Conservation (phyloP, 306 rosid genomes). For the Albizia julibrissin region DNA sequence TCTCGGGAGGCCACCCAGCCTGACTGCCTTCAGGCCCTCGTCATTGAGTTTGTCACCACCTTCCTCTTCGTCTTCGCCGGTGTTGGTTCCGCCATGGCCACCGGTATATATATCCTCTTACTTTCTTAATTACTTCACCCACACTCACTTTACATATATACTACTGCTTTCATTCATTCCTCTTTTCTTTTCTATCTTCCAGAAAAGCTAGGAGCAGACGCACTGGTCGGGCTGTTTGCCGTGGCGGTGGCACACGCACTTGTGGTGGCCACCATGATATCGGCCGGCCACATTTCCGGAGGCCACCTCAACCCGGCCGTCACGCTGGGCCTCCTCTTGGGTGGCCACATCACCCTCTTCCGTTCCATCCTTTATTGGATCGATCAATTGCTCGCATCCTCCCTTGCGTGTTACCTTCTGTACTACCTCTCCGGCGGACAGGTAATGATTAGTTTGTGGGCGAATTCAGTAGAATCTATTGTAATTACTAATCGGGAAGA, state of each 20-base stretch:
- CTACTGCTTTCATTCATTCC: background rate
- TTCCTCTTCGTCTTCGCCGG: slow-evolving; percentile 86
- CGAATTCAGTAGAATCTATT: background rate
- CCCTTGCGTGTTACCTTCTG: slow-evolving; percentile 61
- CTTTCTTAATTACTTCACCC: background rate
- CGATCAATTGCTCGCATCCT: slow-evolving; percentile 68
- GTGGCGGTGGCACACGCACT: slow-evolving; percentile 82
- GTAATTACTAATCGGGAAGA: background rate
- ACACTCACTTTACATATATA: background rate
- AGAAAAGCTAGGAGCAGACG: slow-evolving; percentile 63
- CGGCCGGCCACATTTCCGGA: slow-evolving; percentile 90
- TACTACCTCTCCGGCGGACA: slow-evolving; percentile 72
- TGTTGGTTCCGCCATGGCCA: slow-evolving; percentile 77
- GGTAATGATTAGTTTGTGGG: slow-evolving; percentile 31
- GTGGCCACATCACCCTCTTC: slow-evolving; percentile 77
- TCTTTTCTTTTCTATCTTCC: background rate
- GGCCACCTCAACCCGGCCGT: slow-evolving; percentile 95
- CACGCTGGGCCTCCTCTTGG: slow-evolving; percentile 69
- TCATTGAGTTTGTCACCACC: slow-evolving; percentile 80
- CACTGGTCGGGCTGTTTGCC: slow-evolving; percentile 60
- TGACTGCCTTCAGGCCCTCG: slow-evolving; percentile 71
- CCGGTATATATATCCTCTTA: slow-evolving; percentile 46
- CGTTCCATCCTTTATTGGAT: slow-evolving; percentile 86
- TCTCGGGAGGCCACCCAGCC: slow-evolving; percentile 60
- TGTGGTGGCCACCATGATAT: slow-evolving; percentile 81